Evolutionary conservation across 1,284 basidiomycete genomes (phyloP), one percentile per base, ranked within the genome.

Genomic region (Mycosarcoma maydis): DNA sequence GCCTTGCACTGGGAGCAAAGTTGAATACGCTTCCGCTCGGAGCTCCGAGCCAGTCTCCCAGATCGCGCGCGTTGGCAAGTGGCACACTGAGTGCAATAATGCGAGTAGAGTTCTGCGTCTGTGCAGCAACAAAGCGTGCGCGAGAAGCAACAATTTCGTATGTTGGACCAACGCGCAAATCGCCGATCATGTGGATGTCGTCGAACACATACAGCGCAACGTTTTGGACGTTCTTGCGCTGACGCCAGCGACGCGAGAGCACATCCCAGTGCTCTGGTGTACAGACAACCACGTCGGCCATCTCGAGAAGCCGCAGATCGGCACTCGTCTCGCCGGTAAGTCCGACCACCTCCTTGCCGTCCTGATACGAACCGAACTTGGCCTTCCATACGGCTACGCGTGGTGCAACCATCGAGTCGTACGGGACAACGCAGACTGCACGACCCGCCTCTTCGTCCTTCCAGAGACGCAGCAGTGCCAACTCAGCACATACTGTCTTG

Each of bases 1-100:
- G 94, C 27, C 95, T 90, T 17, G 95, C 92, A 75, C 92, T 91
- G 0, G 94, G 94, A 0, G 92, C 91, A 83, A 98, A 97, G 85
- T 98, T 98, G 89, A 98, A 98, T 67, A 97, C 92, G 8, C 91
- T 90, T 5, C 55, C 58, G 80, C 95, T 92, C 1, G 90, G 90
- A 0, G 90, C 94, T 27, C 94, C 95, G 83, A 99, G 92, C 96
- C 96, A 98, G 80, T 98, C 95, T 27, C 94, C 94, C 0, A 99
- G 85, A 82, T 98, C 96, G 23, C 91, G 87, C 1, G 94, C 94
- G 77, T 98, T 98, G n/a, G 94, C 92, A 13, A 98, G 86, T 2
- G 94, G 96, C 2, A 96, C 94, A 60, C 90, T 90, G 76, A 93
- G 93, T 0, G 93, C 94, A 34, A 98, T 90, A 55, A 98, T 91